Conservation (phyloP, 1,139 yeast species). For the Spathaspora sp. region DNA sequence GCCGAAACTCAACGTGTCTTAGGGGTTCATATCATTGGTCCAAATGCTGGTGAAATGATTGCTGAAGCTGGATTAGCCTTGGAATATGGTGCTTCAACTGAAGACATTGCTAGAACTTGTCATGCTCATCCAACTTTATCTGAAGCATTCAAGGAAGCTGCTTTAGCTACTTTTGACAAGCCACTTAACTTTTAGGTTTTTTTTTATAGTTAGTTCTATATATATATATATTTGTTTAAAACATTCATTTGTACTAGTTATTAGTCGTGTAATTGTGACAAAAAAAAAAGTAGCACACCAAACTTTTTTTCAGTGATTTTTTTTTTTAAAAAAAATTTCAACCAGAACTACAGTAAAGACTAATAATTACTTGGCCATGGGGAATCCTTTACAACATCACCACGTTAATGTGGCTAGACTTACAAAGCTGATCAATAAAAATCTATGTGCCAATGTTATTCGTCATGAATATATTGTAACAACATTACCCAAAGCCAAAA, state of each 20-base stretch:
- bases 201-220: neutral
- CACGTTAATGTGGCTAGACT: slow-evolving; percentile 40
- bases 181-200: slow-evolving; percentile 77
- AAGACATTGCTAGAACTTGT: slow-evolving; percentile 95
- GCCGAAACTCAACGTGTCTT: slow-evolving; percentile 95
- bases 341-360: neutral
- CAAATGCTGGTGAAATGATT: slow-evolving; percentile 99
- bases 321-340: neutral
- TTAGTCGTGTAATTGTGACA: neutral
- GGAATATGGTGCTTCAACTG: slow-evolving; percentile 98
- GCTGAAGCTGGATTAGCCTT: slow-evolving; percentile 97
- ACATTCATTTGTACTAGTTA: neutral
- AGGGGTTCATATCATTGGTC: slow-evolving; percentile 97
- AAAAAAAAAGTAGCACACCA: neutral
- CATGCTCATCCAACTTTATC: slow-evolving; percentile 98
- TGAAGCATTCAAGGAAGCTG: slow-evolving; percentile 99
- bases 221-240: no score
- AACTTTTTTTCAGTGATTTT: neutral
- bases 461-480: slow-evolving; percentile 49
- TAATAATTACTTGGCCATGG: neutral
- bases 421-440: slow-evolving; percentile 46
- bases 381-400: neutral
- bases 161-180: slow-evolving; percentile 87
- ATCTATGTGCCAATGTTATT: slow-evolving; percentile 44
- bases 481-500: slow-evolving; percentile 45